These are phyloP conservation scores for Nepenthes mirabilis DNA, from an alignment of 148 eudicot genomes.

Conservation along the genomic window DNA sequence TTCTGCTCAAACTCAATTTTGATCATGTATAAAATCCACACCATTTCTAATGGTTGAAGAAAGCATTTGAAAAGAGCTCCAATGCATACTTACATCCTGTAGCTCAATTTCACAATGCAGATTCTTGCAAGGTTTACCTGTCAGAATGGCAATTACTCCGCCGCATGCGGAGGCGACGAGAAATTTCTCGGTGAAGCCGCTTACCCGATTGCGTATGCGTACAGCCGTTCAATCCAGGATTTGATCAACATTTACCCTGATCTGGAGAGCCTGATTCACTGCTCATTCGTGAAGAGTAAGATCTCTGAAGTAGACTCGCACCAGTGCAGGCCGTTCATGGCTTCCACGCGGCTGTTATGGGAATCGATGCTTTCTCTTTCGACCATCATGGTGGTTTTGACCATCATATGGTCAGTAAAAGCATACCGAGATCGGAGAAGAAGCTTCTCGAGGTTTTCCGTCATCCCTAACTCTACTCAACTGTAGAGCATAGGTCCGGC, in stretches of 20 bases:
- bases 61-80: too few relatives aligned
- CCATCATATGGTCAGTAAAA: slow-evolving; percentile 39
- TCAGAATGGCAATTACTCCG: slow-evolving; percentile 11
- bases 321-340: slow-evolving; percentile 43
- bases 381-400: slow-evolving; percentile 29
- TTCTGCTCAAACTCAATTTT: too few relatives aligned
- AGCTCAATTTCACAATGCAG: slow-evolving; percentile 13
- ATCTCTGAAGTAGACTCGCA: slow-evolving; percentile 25
- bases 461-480: slow-evolving; percentile 20
- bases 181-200: slow-evolving; percentile 33
- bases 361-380: slow-evolving; percentile 38
- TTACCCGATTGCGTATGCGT: slow-evolving; percentile 35
- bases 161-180: slow-evolving; percentile 19
- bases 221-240: slow-evolving; percentile 38
- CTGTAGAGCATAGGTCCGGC: neutral
- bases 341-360: slow-evolving; percentile 37
- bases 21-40: too few relatives aligned
- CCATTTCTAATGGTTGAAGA: too few relatives aligned
- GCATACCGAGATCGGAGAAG: slow-evolving; percentile 33
- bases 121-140: slow-evolving; percentile 60
- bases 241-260: slow-evolving; percentile 49
- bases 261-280: slow-evolving; percentile 34
- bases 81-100: too few relatives aligned
- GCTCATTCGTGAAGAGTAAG: slow-evolving; percentile 34
- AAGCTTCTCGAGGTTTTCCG: slow-evolving; percentile 27